Base-by-base conservation (phyloP, 108 stramenopile species). In the Conticribra weissflogii region DNA sequence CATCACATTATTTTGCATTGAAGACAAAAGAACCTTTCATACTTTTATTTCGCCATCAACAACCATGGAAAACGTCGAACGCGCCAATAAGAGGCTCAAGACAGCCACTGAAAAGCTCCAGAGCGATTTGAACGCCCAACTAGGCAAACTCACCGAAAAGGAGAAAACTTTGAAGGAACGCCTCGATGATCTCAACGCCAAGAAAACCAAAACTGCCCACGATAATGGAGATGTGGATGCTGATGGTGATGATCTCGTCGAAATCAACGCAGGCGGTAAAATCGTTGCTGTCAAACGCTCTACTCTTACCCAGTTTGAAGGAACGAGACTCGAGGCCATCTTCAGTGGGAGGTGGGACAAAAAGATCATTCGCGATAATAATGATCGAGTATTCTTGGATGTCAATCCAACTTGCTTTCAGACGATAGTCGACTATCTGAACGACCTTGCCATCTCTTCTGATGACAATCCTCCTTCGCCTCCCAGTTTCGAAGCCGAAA, bases 281-380 rank as follows among this genome's bases (percentile, higher is more conserved):
- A 15, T 45, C 1, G 30, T 59, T 18, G 58, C 58, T 9, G 67
- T 33, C 14, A 68, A 32, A 29, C 56, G 57, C 14, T 28, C 14
- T 25, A 68, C 57, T 2, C 7, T 68, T 17, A 59, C 57, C 22
- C 57, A 58, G 56, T 1, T 68, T 0, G 22, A 28, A 22, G 67
- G 67, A 1, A 58, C 57, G n/a, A 36, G 56, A 46, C 24, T 68
- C 21, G 67, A 68, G 58, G 67, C 56, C 3, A 8, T 68, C 29
- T 68, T 68, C 16, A 68, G 67, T 29, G 67, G 67, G 0, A 32
- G 58, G 1, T 68, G 67, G 67, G 67, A 68, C n/a, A n/a, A n/a
- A n/a, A n/a, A n/a, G n/a, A n/a, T n/a, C n/a, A n/a, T n/a, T n/a
- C n/a, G n/a, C n/a, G n/a, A n/a, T n/a, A n/a, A n/a, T n/a, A n/a